phyloP scores from a whole-genome alignment of 805 yeast genomes.

The Candida qinlingensis region DNA sequence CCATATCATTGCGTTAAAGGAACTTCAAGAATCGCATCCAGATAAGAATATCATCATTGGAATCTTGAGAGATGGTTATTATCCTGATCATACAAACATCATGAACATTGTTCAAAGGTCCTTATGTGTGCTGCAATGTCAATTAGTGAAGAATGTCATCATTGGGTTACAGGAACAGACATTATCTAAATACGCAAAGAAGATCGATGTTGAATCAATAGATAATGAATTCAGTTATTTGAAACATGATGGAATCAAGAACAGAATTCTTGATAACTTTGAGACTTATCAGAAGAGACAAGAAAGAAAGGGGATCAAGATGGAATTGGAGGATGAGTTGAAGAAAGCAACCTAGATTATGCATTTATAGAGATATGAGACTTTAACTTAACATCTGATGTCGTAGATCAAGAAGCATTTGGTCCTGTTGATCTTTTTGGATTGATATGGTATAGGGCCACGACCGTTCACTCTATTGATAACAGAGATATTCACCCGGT shows the following conservation, averaged over 20 bases:
- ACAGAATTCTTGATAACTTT: conserved; percentile 65
- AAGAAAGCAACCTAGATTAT: conserved; percentile 1
- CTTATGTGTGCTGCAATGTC: conserved; percentile 83
- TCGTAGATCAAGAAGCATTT: too few species aligned
- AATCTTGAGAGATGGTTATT: conserved; percentile 55
- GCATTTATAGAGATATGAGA: too few species aligned
- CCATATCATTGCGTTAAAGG: conserved; percentile 68
- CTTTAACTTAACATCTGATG: too few species aligned
- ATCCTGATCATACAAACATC: conserved; percentile 55
- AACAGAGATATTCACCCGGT: too few species aligned
- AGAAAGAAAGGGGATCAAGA: conserved; percentile 77
- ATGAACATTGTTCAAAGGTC: conserved; percentile 87
- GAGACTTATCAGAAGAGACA: conserved; percentile 82
- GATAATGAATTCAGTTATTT: conserved; percentile 59
- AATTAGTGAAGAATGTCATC: conserved; percentile 73
- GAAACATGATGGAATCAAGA: conserved; percentile 65
- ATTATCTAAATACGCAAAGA: background rate
- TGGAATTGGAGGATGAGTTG: conserved; percentile 40
- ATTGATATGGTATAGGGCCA: too few species aligned
- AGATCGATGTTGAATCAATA: conserved; percentile 28
- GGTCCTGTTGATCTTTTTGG: too few species aligned
- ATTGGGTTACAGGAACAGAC: conserved; percentile 30
- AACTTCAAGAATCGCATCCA: conserved; percentile 36
- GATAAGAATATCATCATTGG: conserved; percentile 56
- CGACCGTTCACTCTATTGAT: too few species aligned